Evolutionary conservation across 2,329 filamentous ascomycete genomes (phyloP), one percentile per base, ranked within the genome.

Genomic region (Colletotrichum sp.): DNA sequence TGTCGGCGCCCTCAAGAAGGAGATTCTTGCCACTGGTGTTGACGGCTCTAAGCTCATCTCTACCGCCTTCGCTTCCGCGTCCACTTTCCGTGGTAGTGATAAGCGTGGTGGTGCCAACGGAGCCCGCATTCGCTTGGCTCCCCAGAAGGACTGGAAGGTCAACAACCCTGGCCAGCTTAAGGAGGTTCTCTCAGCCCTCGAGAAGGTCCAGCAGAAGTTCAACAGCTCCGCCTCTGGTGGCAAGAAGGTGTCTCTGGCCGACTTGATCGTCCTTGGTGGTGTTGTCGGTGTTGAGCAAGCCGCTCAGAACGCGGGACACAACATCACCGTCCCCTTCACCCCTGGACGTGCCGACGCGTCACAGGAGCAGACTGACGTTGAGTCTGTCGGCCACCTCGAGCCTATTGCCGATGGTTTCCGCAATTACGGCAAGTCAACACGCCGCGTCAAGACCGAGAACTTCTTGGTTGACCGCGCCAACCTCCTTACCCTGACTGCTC

Each of bases 81-180:
- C 93, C 3, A 93, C 92, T 30, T 95, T 93, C 92, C 93, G 93
- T 77, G 90, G 92, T 79, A 90, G 92, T 79, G 94, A 96, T 88
- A 96, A 96, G 91, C 94, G 94, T 78, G 94, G 94, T 79, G 94
- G 94, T 81, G 94, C 94, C 85, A 96, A 96, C 81, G 94, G 94
- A 80, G 94, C 91, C 16, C 94, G 94, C 80, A 95, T 96, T 80
- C 92, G 93, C 39, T 92, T 96, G 12, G 87, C 89, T 76, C 94
- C 94, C 24, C 92, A 94, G 87, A 92, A 92, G 80, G 87, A 91
- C 84, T 96, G 94, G 94, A 85, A 91, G 81, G 90, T 92, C 82
- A 96, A 96, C 90, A 94, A 95, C 88, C 93, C 93, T 39, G 80
- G 88, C 2, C 90, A 94, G 84, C 87, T 96, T 49, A 85, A 86